Base-by-base conservation (phyloP, 495 filamentous ascomycete species). In the Neurospora sp. region DNA sequence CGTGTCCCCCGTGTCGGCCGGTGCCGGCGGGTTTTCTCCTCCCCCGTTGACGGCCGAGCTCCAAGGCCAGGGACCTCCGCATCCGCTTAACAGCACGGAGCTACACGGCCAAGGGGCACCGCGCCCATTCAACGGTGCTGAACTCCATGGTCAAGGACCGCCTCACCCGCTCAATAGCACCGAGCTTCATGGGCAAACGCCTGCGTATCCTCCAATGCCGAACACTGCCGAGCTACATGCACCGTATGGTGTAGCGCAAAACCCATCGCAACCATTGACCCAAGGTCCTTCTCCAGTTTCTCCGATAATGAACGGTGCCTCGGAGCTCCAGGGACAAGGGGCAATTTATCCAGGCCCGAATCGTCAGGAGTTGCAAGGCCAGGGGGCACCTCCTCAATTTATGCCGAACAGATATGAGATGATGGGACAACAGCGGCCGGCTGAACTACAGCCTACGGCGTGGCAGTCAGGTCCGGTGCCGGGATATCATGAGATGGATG, bases 391-490 rank as follows among this genome's bases (percentile, higher is more conserved):
- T 18, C 72, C 66, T 35, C 38, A 70, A 75, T 48, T 59, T 69
- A 40, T 39, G 4, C 70, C 74, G 10, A 75, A 76, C 54, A 41
- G 73, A 11, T 74, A 72, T 2, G 77, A 78, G 73, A 59, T 79
- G 46, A 44, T 37, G 7, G 79, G 79, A 44, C 75, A 72, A 74
- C 72, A 23, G 72, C 54, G 37, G 78, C 20, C 73, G 72, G 35
- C 75, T 38, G 78, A 77, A 69, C 76, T 78, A 20, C 76, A 76
- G 42, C 78, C 76, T 23, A 74, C 77, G 75, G 75, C 75, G 7
- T 85, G 82, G 84, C 84, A 84, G 69, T 77, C 82, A 10, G 81
- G 83, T 11, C 84, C 82, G 16, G 76, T 82, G 62, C 74, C 77
- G 44, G 73, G 62, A 39, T 75, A 75, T 1, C 79, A 85, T 73